These are phyloP conservation scores for Gomphus bonarii DNA, from an alignment of 1,284 basidiomycete species.

Conservation along the genomic window DNA sequence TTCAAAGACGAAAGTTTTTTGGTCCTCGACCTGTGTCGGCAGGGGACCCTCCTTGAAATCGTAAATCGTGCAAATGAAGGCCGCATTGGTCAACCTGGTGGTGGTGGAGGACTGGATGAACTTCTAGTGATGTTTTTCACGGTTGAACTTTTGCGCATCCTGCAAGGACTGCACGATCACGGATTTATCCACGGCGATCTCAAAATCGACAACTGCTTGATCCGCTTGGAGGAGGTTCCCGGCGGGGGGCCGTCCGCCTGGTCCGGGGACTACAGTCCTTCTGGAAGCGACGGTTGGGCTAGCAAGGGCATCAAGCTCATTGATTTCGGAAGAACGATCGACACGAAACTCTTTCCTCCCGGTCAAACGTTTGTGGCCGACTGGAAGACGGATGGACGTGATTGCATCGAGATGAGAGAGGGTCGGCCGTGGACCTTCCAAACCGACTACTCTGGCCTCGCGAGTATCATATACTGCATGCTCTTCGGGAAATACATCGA, in stretches of 20 bases:
- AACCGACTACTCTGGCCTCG: constrained; percentile 92
- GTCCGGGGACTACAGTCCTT: constrained; percentile 64
- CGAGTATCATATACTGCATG: constrained; percentile 89
- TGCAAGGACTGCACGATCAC: constrained; percentile 73
- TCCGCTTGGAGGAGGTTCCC: constrained; percentile 79
- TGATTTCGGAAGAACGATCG: constrained; percentile 93
- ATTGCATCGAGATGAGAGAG: constrained; percentile 86
- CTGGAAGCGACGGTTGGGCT: constrained; percentile 77
- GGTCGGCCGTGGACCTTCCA: constrained; percentile 85
- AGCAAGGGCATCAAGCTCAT: constrained; percentile 87
- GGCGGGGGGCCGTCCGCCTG: constrained; percentile 62
- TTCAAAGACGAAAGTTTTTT: constrained; percentile 89
- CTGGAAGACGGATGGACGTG: constrained; percentile 80
- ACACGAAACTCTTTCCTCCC: constrained; percentile 69
- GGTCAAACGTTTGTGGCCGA: constrained; percentile 79
- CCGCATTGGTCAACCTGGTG: constrained; percentile 66
- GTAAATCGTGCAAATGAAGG: constrained; percentile 76
- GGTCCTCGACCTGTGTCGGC: constrained; percentile 79
- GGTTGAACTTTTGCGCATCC: constrained; percentile 76
- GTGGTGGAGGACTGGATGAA: constrained; percentile 79
- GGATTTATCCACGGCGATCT: constrained; percentile 96
- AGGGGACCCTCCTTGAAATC: constrained; percentile 89
- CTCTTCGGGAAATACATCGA: constrained; percentile 95
- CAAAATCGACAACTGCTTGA: constrained; percentile 97
- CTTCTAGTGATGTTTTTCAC: constrained; percentile 93